Evolutionary conservation across 352 stramenopile species (phyloP).

Genomic region (Globisporangium uncinulatum): DNA sequence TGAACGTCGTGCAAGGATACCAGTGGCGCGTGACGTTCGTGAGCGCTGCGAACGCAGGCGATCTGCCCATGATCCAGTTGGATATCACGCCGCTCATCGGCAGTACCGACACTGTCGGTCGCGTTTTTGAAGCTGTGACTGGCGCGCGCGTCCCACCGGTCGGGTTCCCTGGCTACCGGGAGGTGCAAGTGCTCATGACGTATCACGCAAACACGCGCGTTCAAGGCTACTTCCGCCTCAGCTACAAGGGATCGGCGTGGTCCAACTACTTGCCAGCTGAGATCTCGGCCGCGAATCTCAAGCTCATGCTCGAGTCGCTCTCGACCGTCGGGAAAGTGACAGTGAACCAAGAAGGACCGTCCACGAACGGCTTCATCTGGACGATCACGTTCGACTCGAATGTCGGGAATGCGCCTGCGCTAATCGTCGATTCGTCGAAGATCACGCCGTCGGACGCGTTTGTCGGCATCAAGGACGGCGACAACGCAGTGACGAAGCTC

Average conservation of each 20-base stretch:
- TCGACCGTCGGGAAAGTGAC: slow-evolving; percentile 58
- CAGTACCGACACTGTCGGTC: slow-evolving; percentile 22
- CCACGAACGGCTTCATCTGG: slow-evolving; percentile 50
- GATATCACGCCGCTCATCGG: slow-evolving; percentile 22
- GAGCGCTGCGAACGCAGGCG: slow-evolving; percentile 28
- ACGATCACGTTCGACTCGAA: slow-evolving; percentile 77
- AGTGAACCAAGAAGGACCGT: slow-evolving; percentile 24
- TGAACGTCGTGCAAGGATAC: slow-evolving; percentile 64
- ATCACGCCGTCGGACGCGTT: slow-evolving; percentile 40
- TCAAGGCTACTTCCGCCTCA: slow-evolving; percentile 63
- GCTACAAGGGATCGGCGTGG: slow-evolving; percentile 68
- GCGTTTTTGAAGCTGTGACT: slow-evolving; percentile 43
- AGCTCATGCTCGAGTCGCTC: slow-evolving; percentile 54
- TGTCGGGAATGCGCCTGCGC: slow-evolving; percentile 43
- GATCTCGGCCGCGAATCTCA: slow-evolving; percentile 27
- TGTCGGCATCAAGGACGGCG: slow-evolving; percentile 60
- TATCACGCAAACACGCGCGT: slow-evolving; percentile 33
- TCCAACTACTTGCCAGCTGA: slow-evolving; percentile 56
- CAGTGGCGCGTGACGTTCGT: slow-evolving; percentile 78
- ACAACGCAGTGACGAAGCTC: slow-evolving; percentile 57
- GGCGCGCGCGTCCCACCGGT: slow-evolving; percentile 34
- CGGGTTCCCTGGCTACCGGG: slow-evolving; percentile 51
- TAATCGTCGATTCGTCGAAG: slow-evolving; percentile 57
- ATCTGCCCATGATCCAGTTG: slow-evolving; percentile 66
- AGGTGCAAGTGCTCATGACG: slow-evolving; percentile 73